Evolutionary conservation across 208 protist genomes (phyloP), one percentile per base, ranked within the genome.

Genomic region (Herpetomonas tarakana): DNA sequence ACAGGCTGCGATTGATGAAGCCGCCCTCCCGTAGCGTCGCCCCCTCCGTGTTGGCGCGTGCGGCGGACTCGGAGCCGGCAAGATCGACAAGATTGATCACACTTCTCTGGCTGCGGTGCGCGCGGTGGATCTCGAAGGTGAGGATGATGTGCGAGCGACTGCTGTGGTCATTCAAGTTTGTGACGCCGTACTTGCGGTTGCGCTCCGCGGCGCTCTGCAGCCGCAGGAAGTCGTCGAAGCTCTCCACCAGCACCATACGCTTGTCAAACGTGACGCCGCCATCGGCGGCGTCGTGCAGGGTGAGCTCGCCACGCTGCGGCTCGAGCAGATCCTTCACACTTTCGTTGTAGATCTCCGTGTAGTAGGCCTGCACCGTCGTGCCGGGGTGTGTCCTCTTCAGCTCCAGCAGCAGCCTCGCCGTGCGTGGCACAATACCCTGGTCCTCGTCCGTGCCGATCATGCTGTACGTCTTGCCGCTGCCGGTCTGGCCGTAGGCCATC

Each of bases 391-490:
- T 76, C 21, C 56, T 69, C 28, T 76, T 65, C 11, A 88, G 68
- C 38, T 94, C 75, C 25, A 96, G 58, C 50, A 93, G 59, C 27
- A 93, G 63, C 45, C 74, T 68, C 19, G 86, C 90, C 0, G 87
- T 64, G 18, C 72, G 67, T 6, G 78, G 63, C 30, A 78, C 71
- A 35, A 83, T 77, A 12, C 69, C 67, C n/a, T 69, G 53, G 30
- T 76, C 80, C 2, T 79, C 63, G 19, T 74, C 60, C 22, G 83
- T 57, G 14, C 83, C 86, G 47, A 87, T 81, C 90, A 96, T 96
- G 53, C 84, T 93, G 66, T 96, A 78, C 28, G 91, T 94, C 70
- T 96, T 96, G 52, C 96, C 96, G 56, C 90, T 96, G 18, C 94
- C 90, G 0, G 91, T 97, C 71, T 97, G 91, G 0, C 93, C 92